Conservation (phyloP, 208 protist genomes). For the Leishmania martiniquensis region DNA sequence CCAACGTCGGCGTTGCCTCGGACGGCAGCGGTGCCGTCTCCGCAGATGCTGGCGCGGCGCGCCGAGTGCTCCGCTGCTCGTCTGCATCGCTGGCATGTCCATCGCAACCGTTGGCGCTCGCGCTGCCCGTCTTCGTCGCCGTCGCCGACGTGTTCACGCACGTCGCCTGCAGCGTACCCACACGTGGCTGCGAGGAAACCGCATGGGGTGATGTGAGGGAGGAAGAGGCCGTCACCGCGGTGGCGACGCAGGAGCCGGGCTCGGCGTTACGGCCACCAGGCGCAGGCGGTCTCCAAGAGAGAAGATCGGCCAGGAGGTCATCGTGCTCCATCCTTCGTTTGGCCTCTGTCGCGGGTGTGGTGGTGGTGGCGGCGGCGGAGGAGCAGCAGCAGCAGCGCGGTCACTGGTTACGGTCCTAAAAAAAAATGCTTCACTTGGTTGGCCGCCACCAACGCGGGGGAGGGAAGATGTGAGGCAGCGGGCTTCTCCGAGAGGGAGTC, state of each 20-base stretch:
- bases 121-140: neutral
- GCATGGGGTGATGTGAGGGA: slow-evolving; percentile 8
- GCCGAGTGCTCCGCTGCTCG: neutral
- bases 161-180: slow-evolving; percentile 16
- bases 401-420: neutral
- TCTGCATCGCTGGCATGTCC: neutral
- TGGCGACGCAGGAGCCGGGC: neutral
- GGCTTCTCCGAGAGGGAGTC: neutral
- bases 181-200: neutral
- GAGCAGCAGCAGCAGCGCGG: too few species aligned
- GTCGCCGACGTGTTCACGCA: slow-evolving; percentile 22
- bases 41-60: neutral
- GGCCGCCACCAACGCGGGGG: neutral
- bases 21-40: neutral
- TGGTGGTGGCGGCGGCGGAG: neutral
- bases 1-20: neutral
- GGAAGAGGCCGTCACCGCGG: neutral
- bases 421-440: neutral
- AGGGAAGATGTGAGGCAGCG: neutral
- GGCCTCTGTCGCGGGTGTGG: neutral
- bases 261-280: slow-evolving; percentile 12
- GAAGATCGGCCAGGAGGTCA: slow-evolving; percentile 73
- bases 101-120: neutral
- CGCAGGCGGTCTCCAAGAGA: slow-evolving; percentile 42
- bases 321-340: slow-evolving; percentile 34